Conservation (phyloP, 768 basidiomycete species). For the Tylopilus rubrobrunneus region DNA sequence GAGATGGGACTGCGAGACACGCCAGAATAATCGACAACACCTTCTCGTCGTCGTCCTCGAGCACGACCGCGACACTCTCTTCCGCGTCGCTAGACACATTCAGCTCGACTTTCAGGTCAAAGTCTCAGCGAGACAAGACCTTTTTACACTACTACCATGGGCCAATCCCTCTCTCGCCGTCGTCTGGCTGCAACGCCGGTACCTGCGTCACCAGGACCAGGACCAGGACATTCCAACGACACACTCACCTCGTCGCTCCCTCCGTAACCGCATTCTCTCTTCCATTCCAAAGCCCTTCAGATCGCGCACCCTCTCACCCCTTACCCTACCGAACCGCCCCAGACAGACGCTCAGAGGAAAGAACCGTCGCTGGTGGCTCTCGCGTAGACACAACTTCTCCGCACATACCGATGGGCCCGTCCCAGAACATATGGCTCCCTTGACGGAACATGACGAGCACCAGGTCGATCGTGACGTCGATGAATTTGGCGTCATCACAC, state of each 20-base stretch:
- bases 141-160: constrained; percentile 18
- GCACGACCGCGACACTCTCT: constrained; percentile 7
- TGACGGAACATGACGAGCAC: constrained; percentile 25
- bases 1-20: constrained; percentile 25
- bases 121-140: background rate
- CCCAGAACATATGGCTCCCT: constrained; percentile 12
- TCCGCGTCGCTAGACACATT: constrained; percentile 3
- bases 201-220: constrained; percentile 5
- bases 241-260: constrained; percentile 10
- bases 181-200: constrained; percentile 10
- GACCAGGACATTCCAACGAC: constrained; percentile 4
- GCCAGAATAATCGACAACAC: constrained; percentile 25
- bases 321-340: constrained; percentile 18
- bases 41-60: constrained; percentile 11
- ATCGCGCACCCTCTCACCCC: constrained; percentile 14
- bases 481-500: constrained; percentile 26
- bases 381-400: constrained; percentile 14
- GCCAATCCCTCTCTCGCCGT: constrained; percentile 32
- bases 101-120: background rate
- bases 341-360: constrained; percentile 28
- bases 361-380: constrained; percentile 25
- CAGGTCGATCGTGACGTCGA: constrained; percentile 28
- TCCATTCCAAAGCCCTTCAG: constrained; percentile 25
- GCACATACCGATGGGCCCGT: constrained; percentile 15
- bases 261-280: constrained; percentile 36